Base-by-base conservation (phyloP, 257 asterid genomes). In the Striga asiatica region DNA sequence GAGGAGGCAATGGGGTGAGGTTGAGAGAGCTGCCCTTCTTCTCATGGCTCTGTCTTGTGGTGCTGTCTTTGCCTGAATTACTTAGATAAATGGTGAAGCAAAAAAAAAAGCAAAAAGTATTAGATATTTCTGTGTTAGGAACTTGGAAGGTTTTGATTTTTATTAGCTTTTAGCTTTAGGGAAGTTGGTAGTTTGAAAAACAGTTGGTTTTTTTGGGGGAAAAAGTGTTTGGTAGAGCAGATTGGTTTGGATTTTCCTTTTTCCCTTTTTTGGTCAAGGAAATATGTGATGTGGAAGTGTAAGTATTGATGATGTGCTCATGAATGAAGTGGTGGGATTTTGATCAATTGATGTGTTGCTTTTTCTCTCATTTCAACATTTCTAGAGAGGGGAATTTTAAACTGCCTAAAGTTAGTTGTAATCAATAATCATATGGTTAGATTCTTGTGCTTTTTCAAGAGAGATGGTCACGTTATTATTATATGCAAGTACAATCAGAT, bases 41-140 rank as follows among this genome's bases (percentile, higher is more conserved):
- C 54, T 88, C 58, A 79, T 88, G 89, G 83, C 85, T 49, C 61
- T 88, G 5, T 84, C 95, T 42, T 73, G 82, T 75, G 88, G 88
- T 62, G 81, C 83, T 55, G 74, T 75, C 56, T 76, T 78, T 69
- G 79, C 73, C 28, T 70, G 14, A 19, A 8, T 12, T n/a, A n/a
- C n/a, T n/a, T n/a, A n/a, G n/a, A n/a, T n/a, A n/a, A n/a, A n/a
- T n/a, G n/a, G n/a, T n/a, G n/a, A n/a, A 29, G 35, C 8, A 1
- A 12, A 31, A 2, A 2, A 10, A 19, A 11, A 34, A 34, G 25
- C n/a, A 25, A 39, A 18, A 38, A 2, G 27, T 6, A 18, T 1
- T 11, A 18, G 13, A 16, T 21, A 60, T 57, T 50, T 37, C 43
- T 38, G 14, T 71, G 45, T 38, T 48, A 11, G 29, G 51, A 18